A percentile compares a stretch with the other conserved stretches of the same genome.
Conservation (phyloP, 1,284 basidiomycete genomes). For the Butyriboletus appendiculatus region DNA sequence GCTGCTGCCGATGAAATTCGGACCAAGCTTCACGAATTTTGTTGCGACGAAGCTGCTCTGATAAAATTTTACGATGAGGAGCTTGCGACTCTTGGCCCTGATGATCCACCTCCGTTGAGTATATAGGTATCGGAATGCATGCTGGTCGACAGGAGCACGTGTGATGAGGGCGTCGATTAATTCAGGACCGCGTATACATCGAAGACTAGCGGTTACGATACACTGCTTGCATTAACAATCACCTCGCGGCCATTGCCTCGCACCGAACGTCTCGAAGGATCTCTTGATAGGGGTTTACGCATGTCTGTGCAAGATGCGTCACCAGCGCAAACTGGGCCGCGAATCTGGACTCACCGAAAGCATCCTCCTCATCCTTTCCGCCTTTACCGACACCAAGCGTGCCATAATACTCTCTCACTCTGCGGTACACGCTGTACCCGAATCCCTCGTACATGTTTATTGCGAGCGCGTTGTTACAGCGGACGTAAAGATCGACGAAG, state of each 20-base stretch:
- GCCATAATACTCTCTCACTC: slow-evolving; percentile 87
- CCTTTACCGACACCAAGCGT: slow-evolving; percentile 68
- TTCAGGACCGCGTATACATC: slow-evolving; percentile 6
- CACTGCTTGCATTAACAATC: slow-evolving; percentile 68
- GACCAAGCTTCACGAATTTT: slow-evolving; percentile 63
- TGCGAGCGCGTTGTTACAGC: slow-evolving; percentile 76
- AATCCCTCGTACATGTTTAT: slow-evolving; percentile 85
- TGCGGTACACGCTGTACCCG: slow-evolving; percentile 85
- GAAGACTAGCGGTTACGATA: slow-evolving; percentile 45
- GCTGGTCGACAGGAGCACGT: slow-evolving; percentile 6
- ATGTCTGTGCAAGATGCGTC: slow-evolving; percentile 61
- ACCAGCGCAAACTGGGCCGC: not conserved
- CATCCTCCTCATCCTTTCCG: slow-evolving; percentile 83
- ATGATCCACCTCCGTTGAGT: slow-evolving; percentile 64
- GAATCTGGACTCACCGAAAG: slow-evolving; percentile 68
- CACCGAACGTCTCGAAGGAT: slow-evolving; percentile 62
- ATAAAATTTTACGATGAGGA: slow-evolving; percentile 74
- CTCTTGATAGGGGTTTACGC: slow-evolving; percentile 79
- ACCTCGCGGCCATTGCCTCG: slow-evolving; percentile 73
- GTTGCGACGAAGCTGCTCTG: slow-evolving; percentile 57
- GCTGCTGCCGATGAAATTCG: slow-evolving; percentile 62
- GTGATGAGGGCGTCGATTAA: slow-evolving; percentile 6
- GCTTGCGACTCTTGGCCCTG: slow-evolving; percentile 50
- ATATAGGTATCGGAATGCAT: slow-evolving; percentile 32
- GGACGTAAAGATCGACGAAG: slow-evolving; percentile 92